phyloP scores from a whole-genome alignment of 2,329 filamentous ascomycete species.

The Davidsoniella australis region DNA sequence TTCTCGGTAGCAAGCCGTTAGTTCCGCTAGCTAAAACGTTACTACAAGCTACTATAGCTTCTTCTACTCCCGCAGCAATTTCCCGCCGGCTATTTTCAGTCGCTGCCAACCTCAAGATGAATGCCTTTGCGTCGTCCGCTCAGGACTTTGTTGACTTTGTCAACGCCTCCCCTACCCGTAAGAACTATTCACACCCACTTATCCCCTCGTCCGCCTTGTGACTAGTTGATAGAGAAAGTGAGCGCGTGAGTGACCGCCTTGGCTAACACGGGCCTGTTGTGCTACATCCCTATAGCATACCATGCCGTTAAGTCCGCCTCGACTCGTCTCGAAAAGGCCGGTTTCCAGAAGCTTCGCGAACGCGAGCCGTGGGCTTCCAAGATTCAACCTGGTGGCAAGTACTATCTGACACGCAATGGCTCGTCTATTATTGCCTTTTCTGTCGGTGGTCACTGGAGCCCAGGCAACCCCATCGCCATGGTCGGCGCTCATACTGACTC shows the following conservation, averaged over 20 bases:
- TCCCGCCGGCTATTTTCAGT: neutral
- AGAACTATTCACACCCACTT: conserved; percentile 17
- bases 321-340: conserved; percentile 59
- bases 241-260: neutral
- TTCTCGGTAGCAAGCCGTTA: conserved; percentile 9
- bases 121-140: conserved; percentile 29
- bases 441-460: conserved; percentile 76
- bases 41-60: conserved; percentile 7
- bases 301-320: conserved; percentile 76
- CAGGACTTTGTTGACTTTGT: conserved; percentile 85
- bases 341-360: conserved; percentile 79
- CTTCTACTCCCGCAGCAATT: conserved; percentile 16
- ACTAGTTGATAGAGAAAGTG: no score
- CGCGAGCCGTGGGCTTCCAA: conserved; percentile 72
- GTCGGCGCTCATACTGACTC: conserved; percentile 95
- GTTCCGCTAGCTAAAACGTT: neutral
- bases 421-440: conserved; percentile 88
- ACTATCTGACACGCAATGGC: conserved; percentile 86
- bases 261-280: neutral
- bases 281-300: conserved; percentile 45
- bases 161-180: conserved; percentile 87
- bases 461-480: conserved; percentile 82
- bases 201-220: neutral
- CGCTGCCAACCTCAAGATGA: neutral
- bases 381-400: conserved; percentile 76